Conservation (phyloP, 2,329 filamentous ascomycete genomes). For the Exophiala sp. region DNA sequence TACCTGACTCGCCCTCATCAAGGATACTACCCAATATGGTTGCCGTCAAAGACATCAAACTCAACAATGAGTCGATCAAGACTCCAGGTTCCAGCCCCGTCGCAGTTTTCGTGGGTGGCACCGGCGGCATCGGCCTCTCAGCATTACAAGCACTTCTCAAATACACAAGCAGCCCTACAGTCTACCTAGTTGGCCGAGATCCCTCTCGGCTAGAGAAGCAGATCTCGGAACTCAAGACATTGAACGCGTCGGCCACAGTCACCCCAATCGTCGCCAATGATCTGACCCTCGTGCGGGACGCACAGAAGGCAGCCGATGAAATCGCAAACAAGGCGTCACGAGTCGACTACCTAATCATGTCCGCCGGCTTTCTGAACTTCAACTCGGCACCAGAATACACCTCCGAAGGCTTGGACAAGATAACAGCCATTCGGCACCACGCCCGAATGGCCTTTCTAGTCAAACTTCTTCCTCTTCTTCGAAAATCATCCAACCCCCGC, state of each 20-base stretch:
- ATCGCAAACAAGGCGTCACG: constrained; percentile 2
- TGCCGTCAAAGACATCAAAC: constrained; percentile 15
- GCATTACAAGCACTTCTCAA: constrained; percentile 14
- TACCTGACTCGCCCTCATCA: too few species aligned
- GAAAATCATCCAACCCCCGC: constrained; percentile 32
- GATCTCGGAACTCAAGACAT: constrained; percentile 4
- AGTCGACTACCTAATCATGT: constrained; percentile 21
- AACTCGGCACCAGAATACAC: constrained; percentile 44
- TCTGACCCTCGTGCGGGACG: constrained; percentile 13
- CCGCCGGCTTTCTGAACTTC: constrained; percentile 16
- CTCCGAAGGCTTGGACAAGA: constrained; percentile 54
- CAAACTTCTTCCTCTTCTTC: constrained; percentile 53
- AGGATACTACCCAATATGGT: constrained; percentile 11
- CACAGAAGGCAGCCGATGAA: constrained; percentile 8
- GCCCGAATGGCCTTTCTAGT: constrained; percentile 55
- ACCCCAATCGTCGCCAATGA: constrained; percentile 14
- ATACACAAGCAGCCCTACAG: constrained; percentile 15
- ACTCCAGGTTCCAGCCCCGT: constrained; percentile 8
- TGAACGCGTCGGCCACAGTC: constrained; percentile 11
- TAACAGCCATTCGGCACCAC: constrained; percentile 54
- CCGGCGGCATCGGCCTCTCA: constrained; percentile 19
- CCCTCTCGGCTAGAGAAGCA: background rate
- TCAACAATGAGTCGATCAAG: constrained; percentile 16
- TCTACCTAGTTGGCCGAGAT: constrained; percentile 20
- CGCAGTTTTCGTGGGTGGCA: constrained; percentile 15